These are phyloP conservation scores for Cucurbita argyrosperma DNA, from an alignment of 306 rosid genomes.

Conservation along the genomic window DNA sequence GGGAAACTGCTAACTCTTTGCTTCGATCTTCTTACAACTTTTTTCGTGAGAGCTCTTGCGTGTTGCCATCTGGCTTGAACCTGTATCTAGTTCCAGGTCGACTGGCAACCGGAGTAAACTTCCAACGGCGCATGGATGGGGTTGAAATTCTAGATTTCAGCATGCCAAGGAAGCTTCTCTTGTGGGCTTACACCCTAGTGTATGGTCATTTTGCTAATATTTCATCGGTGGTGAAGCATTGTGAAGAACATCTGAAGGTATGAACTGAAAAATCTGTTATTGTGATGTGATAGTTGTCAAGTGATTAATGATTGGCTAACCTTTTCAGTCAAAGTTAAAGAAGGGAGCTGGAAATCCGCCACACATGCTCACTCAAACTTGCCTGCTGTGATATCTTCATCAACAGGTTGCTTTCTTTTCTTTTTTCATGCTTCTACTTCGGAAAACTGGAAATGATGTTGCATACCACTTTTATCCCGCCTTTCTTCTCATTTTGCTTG, in stretches of 20 bases:
- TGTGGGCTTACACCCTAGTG: constrained; percentile 73
- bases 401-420: constrained; percentile 36
- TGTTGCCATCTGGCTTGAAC: constrained; percentile 62
- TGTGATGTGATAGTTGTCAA: background rate
- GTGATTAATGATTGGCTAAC: constrained; percentile 4
- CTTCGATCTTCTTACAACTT: constrained; percentile 75
- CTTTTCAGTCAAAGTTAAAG: constrained; percentile 68
- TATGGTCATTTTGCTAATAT: constrained; percentile 70
- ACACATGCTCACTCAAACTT: constrained; percentile 20
- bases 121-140: constrained; percentile 43
- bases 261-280: background rate
- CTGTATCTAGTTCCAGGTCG: constrained; percentile 50
- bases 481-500: background rate
- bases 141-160: constrained; percentile 75
- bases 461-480: background rate
- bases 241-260: constrained; percentile 93
- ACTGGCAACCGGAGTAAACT: constrained; percentile 32
- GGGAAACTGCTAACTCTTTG: constrained; percentile 66
- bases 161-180: constrained; percentile 93
- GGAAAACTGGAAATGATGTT: background rate
- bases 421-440: background rate
- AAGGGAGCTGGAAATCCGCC: constrained; percentile 53
- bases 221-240: constrained; percentile 73
- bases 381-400: constrained; percentile 17
- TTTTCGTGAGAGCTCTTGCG: constrained; percentile 84